Evolutionary conservation across 2,329 filamentous ascomycete species (phyloP), one percentile per base, ranked within the genome.

Genomic region (Colletotrichum sojae): DNA sequence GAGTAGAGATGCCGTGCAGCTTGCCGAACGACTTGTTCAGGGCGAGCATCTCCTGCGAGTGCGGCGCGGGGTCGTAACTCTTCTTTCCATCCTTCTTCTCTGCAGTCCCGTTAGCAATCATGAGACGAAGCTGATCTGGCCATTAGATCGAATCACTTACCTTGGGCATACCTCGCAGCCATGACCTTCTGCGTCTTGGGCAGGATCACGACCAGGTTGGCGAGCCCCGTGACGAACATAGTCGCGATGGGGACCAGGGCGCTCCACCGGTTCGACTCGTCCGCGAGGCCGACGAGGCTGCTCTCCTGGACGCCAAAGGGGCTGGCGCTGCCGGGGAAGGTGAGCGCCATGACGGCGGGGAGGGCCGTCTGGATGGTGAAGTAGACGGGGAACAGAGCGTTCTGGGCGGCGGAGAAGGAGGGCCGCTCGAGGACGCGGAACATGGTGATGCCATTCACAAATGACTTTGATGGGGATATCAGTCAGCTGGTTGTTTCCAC

Each of bases 71-170:
- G 72, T 97, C 94, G 76, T 92, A 93, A 80, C 91, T 93, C 78
- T 92, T 93, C 86, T 97, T 98, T 63, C 94, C 94, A 78, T 98
- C 95, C 75, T 91, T 90, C 71, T 92, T 94, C 85, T 95, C 95
- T 90, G 70, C 51, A 63, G 10, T 53, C 12, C 8, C 18, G 57
- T 71, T 27, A 70, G 66, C n/a, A 18, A n/a, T 10, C 13, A 31
- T 31, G 22, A n/a, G 59, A 53, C 20, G 20, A 22, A 53, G 27
- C 22, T 6, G 18, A 15, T 9, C n/a, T n/a, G 6, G 12, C 20
- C 4, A 9, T 12, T 6, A n/a, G 13, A 16, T 22, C 9, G n/a
- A 22, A 16, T 1, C 43, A 16, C 86, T 72, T 82, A 94, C 93
- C 92, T 85, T 97, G 95, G 56, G 91, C 88, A 75, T 92, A 92